Evolutionary conservation across 805 yeast species (phyloP).

Genomic region (Metschnikowia lunata): DNA sequence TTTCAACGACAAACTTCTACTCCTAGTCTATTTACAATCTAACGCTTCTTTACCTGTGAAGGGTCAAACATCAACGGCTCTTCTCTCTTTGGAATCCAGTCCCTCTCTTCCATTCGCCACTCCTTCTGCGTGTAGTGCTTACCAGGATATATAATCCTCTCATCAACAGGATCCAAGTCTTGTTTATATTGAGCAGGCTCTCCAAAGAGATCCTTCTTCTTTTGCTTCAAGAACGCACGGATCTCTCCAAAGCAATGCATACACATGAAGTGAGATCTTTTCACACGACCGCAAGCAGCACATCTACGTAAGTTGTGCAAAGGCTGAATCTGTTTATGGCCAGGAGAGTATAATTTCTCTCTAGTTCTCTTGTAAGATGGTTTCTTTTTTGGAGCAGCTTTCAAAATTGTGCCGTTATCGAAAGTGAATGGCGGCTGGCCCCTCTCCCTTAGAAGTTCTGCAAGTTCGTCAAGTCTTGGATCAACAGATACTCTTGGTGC

Average conservation of each 20-base stretch:
- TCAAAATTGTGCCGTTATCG: conserved; percentile 63
- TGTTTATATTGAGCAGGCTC: conserved; percentile 33
- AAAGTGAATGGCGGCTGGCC: conserved; percentile 39
- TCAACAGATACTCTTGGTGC: conserved; percentile 13
- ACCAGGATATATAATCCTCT: conserved; percentile 69
- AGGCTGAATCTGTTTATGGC: conserved; percentile 72
- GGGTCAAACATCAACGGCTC: conserved; percentile 35
- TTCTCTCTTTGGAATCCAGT: conserved; percentile 43
- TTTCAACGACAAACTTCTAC: not conserved
- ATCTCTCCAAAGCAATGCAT: conserved; percentile 89
- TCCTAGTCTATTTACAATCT: conserved; percentile 7
- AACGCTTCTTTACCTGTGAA: conserved; percentile 22
- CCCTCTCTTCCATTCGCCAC: conserved; percentile 31
- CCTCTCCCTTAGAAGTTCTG: conserved; percentile 35
- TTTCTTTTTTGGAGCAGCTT: conserved; percentile 94
- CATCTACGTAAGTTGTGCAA: conserved; percentile 79
- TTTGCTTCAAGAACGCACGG: conserved; percentile 63
- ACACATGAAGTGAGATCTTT: conserved; percentile 86
- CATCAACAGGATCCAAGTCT: conserved; percentile 57
- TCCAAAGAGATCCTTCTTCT: conserved; percentile 28
- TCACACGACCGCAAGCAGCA: conserved; percentile 92
- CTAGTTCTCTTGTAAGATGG: conserved; percentile 83
- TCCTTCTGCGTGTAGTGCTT: conserved; percentile 43
- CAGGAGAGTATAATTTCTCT: conserved; percentile 77
- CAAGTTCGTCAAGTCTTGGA: conserved; percentile 33